Base-by-base conservation (phyloP, 352 stramenopile genomes). In the Phytophthora constricta region DNA sequence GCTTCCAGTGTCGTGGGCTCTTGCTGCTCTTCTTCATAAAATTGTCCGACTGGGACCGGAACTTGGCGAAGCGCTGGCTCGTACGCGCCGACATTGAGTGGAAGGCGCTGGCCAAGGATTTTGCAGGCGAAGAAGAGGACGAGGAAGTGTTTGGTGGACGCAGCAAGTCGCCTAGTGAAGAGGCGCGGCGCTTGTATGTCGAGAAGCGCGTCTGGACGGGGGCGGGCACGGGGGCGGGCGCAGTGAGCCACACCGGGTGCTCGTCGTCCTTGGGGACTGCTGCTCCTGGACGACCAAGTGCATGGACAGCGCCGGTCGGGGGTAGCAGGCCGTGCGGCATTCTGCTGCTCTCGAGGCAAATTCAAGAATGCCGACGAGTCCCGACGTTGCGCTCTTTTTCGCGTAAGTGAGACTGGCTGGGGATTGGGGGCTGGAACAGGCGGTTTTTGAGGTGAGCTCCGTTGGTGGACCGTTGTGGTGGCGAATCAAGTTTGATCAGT, bases 81-180 rank as follows among this genome's bases (percentile, higher is more conserved):
- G 77, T 79, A 11, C 54, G 62, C 23, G 34, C 63, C 16, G 74
- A 82, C 11, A 88, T 68, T 14, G 67, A 80, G 22, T 79, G 73
- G 43, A 90, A 72, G 8, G 80, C 82, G 39, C 39, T 81, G 10
- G 67, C 73, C 5, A 91, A 58, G 1, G 77, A 75, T 57, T 68
- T 65, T 8, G 67, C 77, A 5, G 77, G 65, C 46, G 70, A 77
- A 10, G 62, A 57, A 1, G 74, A 72, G 16, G 42, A 62, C 46
- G 70, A 77, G 7, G 62, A 57, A 1, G 74, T 71, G 16, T 34
- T 43, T 13, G 51, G 48, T 31, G 63, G 52, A 33, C 62, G 65
- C 34, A 79, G 73, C 13, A 85, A 67, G 64, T 90, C 81, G n/a
- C 69, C 74, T 13, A 89, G 57, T 7, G 81, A 90, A 19, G 76